A percentile compares a stretch with the other conserved stretches of the same genome.
These are phyloP conservation scores for Fusarium denticulatum DNA, from an alignment of 2,329 filamentous ascomycete genomes.

Conservation along the genomic window DNA sequence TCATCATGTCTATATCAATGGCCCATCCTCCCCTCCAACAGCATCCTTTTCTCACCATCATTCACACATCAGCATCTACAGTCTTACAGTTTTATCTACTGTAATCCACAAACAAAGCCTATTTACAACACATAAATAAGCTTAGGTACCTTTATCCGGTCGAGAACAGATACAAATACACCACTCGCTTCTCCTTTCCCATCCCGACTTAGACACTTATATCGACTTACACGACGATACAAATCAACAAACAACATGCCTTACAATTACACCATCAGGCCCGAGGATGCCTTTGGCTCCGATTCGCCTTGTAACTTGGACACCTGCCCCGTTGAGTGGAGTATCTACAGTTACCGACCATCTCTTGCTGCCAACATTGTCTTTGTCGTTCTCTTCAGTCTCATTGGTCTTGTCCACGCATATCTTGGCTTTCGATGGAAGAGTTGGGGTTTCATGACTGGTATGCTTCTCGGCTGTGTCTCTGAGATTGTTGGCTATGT, in stretches of 20 bases:
- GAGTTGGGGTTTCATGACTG: constrained; percentile 59
- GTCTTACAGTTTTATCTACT: neutral
- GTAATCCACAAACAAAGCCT: neutral
- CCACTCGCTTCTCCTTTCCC: neutral
- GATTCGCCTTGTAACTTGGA: constrained; percentile 59
- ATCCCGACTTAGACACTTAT: neutral
- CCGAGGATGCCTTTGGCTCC: constrained; percentile 53
- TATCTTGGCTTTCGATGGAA: constrained; percentile 59
- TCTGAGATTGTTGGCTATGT: constrained; percentile 70
- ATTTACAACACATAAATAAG: constrained; percentile 28
- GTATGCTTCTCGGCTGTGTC: constrained; percentile 65
- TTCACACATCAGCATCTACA: constrained; percentile 4
- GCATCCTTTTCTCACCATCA: constrained; percentile 4
- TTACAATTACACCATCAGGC: constrained; percentile 31
- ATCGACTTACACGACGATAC: neutral
- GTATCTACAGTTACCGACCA: constrained; percentile 65
- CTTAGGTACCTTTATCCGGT: constrained; percentile 1
- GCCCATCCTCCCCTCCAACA: constrained; percentile 7
- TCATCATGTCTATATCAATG: constrained; percentile 28
- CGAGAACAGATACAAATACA: neutral
- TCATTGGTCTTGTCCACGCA: constrained; percentile 54
- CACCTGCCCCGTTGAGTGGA: constrained; percentile 57
- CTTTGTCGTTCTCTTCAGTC: constrained; percentile 61
- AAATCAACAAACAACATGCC: constrained; percentile 33
- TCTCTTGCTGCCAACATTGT: constrained; percentile 62